phyloP scores from a whole-genome alignment of 106 monocot species.

The Apostasia ramifera region DNA sequence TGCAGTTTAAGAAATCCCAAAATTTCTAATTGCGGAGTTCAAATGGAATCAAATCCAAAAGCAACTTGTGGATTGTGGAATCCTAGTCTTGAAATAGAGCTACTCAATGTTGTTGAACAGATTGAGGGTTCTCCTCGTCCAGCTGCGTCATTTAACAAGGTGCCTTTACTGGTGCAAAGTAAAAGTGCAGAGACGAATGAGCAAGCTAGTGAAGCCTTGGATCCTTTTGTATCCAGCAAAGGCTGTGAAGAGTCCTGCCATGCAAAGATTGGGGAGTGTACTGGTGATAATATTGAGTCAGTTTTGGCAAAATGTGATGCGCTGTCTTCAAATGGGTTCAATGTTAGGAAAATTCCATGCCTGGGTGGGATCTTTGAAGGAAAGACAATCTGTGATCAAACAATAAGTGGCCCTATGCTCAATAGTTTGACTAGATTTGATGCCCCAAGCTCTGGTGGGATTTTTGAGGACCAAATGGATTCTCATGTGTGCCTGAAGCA shows the following conservation, averaged over 20 bases:
- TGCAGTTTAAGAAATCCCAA: not conserved
- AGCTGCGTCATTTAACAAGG: not conserved
- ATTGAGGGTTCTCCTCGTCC: slow-evolving; percentile 11
- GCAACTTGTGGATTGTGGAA: slow-evolving; percentile 15
- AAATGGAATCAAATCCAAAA: slow-evolving; percentile 15
- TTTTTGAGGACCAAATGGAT: slow-evolving; percentile 9
- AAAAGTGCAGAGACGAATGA: not conserved
- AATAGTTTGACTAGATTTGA: not conserved
- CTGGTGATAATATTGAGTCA: slow-evolving; percentile 1
- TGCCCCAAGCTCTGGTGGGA: not conserved
- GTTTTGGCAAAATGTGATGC: slow-evolving; percentile 1
- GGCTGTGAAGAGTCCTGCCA: slow-evolving; percentile 1
- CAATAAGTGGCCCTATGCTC: not conserved
- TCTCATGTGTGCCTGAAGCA: slow-evolving; percentile 11
- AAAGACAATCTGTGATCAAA: not conserved
- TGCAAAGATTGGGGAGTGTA: slow-evolving; percentile 7
- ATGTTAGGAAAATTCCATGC: not conserved
- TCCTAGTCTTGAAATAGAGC: slow-evolving; percentile 15
- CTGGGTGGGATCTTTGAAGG: not conserved
- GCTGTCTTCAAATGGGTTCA: slow-evolving; percentile 5
- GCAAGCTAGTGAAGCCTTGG: slow-evolving; percentile 7
- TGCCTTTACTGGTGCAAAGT: slow-evolving; percentile 5
- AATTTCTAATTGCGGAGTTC: slow-evolving; percentile 10
- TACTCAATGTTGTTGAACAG: slow-evolving; percentile 4
- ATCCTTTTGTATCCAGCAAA: slow-evolving; percentile 4